These are phyloP conservation scores for Podaxis sp. DNA, from an alignment of 768 basidiomycete species.

Conservation along the genomic window DNA sequence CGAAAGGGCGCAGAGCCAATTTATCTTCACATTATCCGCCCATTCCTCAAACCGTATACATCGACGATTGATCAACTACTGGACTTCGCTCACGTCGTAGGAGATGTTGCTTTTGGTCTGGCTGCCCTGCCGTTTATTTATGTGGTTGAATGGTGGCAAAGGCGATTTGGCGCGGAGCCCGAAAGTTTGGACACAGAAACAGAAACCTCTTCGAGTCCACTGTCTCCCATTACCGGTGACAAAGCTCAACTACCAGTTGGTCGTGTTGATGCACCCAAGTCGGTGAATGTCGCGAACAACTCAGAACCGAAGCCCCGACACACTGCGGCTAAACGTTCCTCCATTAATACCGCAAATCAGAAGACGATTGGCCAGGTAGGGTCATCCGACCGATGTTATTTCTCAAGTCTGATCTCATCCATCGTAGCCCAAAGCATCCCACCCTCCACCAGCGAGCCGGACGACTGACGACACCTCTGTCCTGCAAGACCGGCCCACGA, in stretches of 20 bases:
- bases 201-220: conserved; percentile 22
- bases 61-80: conserved; percentile 61
- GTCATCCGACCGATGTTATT: not conserved
- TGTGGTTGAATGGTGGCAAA: conserved; percentile 35
- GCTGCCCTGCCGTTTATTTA: conserved; percentile 37
- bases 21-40: conserved; percentile 77
- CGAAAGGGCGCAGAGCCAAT: conserved; percentile 82
- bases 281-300: not conserved
- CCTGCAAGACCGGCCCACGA: conserved; percentile 11
- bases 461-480: conserved; percentile 30
- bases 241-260: not conserved
- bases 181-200: conserved; percentile 18
- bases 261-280: not conserved
- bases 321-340: not conserved
- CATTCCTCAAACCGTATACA: conserved; percentile 73
- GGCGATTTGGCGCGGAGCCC: conserved; percentile 19
- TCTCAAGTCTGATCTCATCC: not conserved
- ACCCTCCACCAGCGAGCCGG: conserved; percentile 34
- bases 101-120: conserved; percentile 56
- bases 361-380: conserved; percentile 1
- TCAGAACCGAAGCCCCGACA: not conserved
- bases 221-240: not conserved
- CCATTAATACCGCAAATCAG: not conserved
- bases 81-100: conserved; percentile 58
- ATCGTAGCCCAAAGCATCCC: not conserved